Percentiles rank a stretch among this genome's conserved stretches.
Conservation (phyloP, 192 early-diverging fungal genomes). For the Backusella morwellensis region DNA sequence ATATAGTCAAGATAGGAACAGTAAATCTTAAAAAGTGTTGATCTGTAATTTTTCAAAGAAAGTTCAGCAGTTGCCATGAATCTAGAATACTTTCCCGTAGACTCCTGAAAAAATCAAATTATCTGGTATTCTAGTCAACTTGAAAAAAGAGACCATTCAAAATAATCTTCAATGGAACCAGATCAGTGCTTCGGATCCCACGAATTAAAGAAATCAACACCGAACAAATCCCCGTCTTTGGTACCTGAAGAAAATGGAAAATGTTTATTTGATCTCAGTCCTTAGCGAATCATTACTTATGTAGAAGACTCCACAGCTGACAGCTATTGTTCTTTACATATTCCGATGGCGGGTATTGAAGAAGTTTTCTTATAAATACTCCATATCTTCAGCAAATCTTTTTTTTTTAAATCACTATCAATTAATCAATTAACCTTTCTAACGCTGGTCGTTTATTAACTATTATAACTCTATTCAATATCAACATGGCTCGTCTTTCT, state of each 20-base stretch:
- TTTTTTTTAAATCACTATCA: background rate
- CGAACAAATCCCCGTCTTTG: background rate
- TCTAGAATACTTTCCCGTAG: background rate
- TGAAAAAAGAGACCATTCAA: background rate
- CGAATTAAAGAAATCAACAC: background rate
- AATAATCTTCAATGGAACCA: background rate
- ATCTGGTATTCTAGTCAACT: background rate
- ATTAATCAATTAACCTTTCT: background rate
- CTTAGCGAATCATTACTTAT: background rate
- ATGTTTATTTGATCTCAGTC: background rate
- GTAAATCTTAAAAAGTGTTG: no score
- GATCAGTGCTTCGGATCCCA: background rate
- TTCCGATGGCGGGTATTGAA: background rate
- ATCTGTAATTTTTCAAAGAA: background rate
- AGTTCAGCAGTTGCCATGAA: background rate
- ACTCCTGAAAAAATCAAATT: background rate
- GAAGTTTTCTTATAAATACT: background rate
- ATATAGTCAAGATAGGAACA: no score
- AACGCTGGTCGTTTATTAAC: background rate
- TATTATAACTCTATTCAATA: background rate
- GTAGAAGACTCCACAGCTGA: background rate
- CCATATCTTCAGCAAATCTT: background rate
- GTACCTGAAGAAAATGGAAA: background rate
- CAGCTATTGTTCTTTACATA: background rate
- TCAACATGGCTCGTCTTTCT: slow-evolving; percentile 5